Base-by-base conservation (phyloP, 495 filamentous ascomycete genomes). In the Aspergillus olivimuriae region DNA sequence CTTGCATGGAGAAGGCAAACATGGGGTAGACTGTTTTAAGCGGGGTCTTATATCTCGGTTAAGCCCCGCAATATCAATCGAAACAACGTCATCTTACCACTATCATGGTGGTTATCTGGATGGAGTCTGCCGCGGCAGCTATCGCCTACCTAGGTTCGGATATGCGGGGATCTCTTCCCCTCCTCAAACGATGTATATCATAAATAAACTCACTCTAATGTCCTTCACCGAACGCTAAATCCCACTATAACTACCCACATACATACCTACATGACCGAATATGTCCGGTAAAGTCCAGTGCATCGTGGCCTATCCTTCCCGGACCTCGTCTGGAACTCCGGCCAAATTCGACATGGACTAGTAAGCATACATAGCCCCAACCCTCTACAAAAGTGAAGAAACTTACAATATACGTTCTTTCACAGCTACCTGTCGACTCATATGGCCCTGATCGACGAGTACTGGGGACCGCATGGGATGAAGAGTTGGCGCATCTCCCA, bases 381-480 rank as follows among this genome's bases (percentile, higher is more conserved):
- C n/a, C n/a, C n/a, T n/a, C n/a, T n/a, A n/a, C n/a, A n/a, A n/a
- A n/a, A n/a, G n/a, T n/a, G n/a, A n/a, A n/a, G n/a, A n/a, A n/a
- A n/a, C n/a, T n/a, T n/a, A n/a, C n/a, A n/a, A n/a, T n/a, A n/a
- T n/a, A n/a, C n/a, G 3, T 10, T 30, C 21, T 16, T 3, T 33
- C 2, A 32, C 4, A 43, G 40, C 26, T 43, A 43, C 18, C 28
- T 43, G 7, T n/a, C 6, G 6, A 34, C 7, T n/a, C 40, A 43
- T 28, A 43, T 43, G 40, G 26, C 40, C 15, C 6, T 34, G 40
- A 43, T 43, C 28, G 26, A 43, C 18, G 5, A 43, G 20, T 34
- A 26, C 30, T 43, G 40, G 40, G 26, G 26, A 9, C 40, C 40
- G 9, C 28, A 43, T 28, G 40, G 40, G 8, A 43, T 43, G 40